phyloP scores from a whole-genome alignment of 208 protist genomes.

The Acanthamoeba royreba region DNA sequence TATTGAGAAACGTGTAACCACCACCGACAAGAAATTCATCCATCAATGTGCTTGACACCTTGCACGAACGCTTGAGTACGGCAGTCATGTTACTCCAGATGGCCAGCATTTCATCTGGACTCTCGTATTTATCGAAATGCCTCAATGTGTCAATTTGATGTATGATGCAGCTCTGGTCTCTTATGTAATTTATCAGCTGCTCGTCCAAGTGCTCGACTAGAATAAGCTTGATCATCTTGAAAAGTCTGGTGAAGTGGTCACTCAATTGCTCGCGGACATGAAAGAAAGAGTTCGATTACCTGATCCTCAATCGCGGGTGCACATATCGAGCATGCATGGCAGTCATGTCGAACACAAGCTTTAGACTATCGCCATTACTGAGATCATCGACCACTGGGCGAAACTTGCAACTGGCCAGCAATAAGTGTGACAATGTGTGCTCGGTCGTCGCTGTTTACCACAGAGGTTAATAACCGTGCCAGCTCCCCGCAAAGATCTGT shows the following conservation, averaged over 20 bases:
- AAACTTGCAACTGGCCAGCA: not conserved
- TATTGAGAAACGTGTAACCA: slow-evolving; percentile 39
- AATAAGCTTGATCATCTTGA: not conserved
- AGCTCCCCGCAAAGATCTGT: too few species aligned
- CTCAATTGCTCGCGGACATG: too few species aligned
- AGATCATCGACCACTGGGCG: slow-evolving; percentile 17
- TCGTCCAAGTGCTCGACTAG: not conserved
- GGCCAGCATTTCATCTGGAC: slow-evolving; percentile 11
- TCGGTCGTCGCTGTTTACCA: not conserved
- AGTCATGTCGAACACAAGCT: slow-evolving; percentile 15
- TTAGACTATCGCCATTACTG: not conserved
- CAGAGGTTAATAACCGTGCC: too few species aligned
- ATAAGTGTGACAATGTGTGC: not conserved
- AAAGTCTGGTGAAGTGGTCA: not conserved
- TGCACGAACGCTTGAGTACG: not conserved
- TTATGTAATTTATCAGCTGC: not conserved
- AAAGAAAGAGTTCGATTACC: not conserved
- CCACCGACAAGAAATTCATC: slow-evolving; percentile 7
- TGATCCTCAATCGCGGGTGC: not conserved
- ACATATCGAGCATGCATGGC: slow-evolving; percentile 15
- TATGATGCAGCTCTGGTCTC: slow-evolving; percentile 16
- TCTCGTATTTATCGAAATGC: slow-evolving; percentile 31
- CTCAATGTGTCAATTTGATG: slow-evolving; percentile 6
- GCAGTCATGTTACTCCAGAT: slow-evolving; percentile 18
- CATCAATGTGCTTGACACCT: not conserved